Evolutionary conservation across 2,329 filamentous ascomycete species (phyloP).

Genomic region (Akanthomyces dipterigenus): DNA sequence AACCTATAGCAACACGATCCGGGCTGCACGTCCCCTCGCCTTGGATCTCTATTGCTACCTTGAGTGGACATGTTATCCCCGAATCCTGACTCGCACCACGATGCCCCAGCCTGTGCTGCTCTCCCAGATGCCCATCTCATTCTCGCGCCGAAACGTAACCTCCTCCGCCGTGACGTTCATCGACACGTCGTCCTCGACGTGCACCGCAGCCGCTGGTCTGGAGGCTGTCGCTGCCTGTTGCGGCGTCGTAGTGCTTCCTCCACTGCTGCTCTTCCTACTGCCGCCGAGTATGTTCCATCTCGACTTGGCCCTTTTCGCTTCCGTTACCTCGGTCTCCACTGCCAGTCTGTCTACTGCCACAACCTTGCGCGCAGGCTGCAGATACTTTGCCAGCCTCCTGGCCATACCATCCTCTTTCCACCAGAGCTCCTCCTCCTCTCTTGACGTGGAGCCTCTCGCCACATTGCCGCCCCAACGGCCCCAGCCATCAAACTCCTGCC

Average conservation of each 20-base stretch:
- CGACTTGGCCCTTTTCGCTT: conserved; percentile 25
- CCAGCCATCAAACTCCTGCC: conserved; percentile 34
- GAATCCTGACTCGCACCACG: conserved; percentile 27
- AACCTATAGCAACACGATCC: not conserved
- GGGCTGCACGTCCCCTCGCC: not conserved
- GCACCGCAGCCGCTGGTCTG: not conserved
- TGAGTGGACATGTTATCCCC: not conserved
- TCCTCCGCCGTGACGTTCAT: conserved; percentile 35
- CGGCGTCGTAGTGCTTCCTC: not conserved
- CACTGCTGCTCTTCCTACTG: not conserved
- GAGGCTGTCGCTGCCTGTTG: not conserved
- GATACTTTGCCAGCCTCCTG: conserved; percentile 28
- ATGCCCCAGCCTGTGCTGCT: conserved; percentile 37
- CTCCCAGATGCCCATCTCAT: conserved; percentile 39
- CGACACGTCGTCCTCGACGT: conserved; percentile 17
- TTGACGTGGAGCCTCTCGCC: not conserved
- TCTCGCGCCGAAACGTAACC: conserved; percentile 37
- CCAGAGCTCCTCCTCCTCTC: conserved; percentile 24
- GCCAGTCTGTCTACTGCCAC: conserved; percentile 17
- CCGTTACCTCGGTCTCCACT: conserved; percentile 23
- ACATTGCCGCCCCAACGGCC: conserved; percentile 27
- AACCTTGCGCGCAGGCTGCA: conserved; percentile 25
- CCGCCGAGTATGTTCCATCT: conserved; percentile 1
- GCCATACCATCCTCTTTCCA: conserved; percentile 37
- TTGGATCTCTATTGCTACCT: not conserved